Evolutionary conservation across 345 rosid genomes (phyloP).

Genomic region (Leavenworthia alabamica): DNA sequence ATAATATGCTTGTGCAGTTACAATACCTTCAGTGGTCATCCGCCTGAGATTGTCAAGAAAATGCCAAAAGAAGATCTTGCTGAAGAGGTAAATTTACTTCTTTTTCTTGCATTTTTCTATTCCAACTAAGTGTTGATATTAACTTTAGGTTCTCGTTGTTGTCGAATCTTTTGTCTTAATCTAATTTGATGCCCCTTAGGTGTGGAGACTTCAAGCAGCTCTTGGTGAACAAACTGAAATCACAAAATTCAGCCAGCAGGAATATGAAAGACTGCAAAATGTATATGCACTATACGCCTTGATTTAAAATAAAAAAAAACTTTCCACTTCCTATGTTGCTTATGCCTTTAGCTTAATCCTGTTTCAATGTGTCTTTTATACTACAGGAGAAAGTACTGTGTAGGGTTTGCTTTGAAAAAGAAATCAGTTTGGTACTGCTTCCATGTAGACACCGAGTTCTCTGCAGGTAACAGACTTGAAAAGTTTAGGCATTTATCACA

Average conservation of each 20-base stretch:
- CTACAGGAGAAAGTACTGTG: constrained; percentile 93
- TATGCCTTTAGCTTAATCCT: neutral
- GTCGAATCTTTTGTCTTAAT: neutral
- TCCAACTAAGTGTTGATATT: neutral
- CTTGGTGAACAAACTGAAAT: constrained; percentile 95
- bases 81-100: constrained; percentile 61
- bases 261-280: constrained; percentile 90
- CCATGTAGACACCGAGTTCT: constrained; percentile 93
- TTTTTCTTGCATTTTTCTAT: constrained; percentile 2
- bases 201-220: constrained; percentile 99
- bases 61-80: constrained; percentile 96
- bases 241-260: constrained; percentile 83
- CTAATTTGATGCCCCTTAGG: constrained; percentile 34
- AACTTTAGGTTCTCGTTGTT: neutral
- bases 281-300: constrained; percentile 15
- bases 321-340: neutral
- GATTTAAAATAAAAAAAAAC: too few relatives aligned
- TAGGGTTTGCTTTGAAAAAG: constrained; percentile 87
- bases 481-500: neutral
- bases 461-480: constrained; percentile 54
- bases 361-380: neutral
- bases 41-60: constrained; percentile 90
- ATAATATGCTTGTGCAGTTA: constrained; percentile 49
- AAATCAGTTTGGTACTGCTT: constrained; percentile 80
- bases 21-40: constrained; percentile 89